phyloP scores from a whole-genome alignment of 495 filamentous ascomycete genomes.

The Aspergillus ellipticus region DNA sequence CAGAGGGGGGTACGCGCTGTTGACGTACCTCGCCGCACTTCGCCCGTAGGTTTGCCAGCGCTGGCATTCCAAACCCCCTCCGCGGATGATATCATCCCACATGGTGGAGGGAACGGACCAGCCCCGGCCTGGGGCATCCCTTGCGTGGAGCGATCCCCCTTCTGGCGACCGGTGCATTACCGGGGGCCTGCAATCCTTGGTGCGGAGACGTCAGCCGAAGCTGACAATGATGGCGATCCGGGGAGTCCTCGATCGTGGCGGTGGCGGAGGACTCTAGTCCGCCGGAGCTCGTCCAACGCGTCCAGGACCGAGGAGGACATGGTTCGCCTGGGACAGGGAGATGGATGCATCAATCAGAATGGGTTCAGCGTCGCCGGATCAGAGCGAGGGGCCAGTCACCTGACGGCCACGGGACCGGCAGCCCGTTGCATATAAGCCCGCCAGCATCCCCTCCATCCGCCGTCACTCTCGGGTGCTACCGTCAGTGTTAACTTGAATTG shows the following conservation, averaged over 20 bases:
- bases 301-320: neutral
- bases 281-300: neutral
- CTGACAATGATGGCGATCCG: neutral
- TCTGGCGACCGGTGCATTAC: neutral
- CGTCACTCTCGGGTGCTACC: constrained; percentile 1
- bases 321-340: neutral
- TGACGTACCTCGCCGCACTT: neutral
- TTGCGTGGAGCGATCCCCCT: neutral
- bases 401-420: neutral
- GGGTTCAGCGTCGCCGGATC: constrained; percentile 5
- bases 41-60: neutral
- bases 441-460: constrained; percentile 5
- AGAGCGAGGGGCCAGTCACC: constrained; percentile 3
- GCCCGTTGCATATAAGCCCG: neutral
- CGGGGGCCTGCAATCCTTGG: neutral
- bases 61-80: neutral
- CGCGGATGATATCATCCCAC: constrained; percentile 13
- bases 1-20: neutral
- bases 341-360: constrained; percentile 2
- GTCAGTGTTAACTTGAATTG: neutral
- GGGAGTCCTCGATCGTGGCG: neutral
- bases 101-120: constrained; percentile 3
- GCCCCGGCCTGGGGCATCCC: no score
- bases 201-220: neutral
- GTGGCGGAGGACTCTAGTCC: constrained; percentile 16